Percentiles rank a stretch among this genome's conserved stretches.
Conservation (phyloP, 345 rosid genomes). For the Cardamine chenopodiifolia region DNA sequence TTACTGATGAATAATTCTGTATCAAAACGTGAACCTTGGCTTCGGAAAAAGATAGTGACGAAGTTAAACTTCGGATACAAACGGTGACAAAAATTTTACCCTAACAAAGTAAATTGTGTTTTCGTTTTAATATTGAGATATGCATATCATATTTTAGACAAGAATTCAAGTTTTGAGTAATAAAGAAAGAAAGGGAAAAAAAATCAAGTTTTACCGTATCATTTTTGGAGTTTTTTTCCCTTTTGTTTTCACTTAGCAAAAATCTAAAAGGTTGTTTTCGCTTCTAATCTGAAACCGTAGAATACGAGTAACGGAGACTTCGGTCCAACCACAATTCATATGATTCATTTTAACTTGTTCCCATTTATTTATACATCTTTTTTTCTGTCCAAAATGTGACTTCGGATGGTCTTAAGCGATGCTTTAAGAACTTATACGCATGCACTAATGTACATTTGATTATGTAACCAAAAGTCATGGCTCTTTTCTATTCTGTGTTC, state of each 20-base stretch:
- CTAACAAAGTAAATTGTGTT: background rate
- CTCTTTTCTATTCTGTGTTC: background rate
- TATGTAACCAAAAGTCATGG: background rate
- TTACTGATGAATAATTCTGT: too few species aligned
- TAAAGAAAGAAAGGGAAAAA: background rate
- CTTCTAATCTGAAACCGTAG: conserved; percentile 26
- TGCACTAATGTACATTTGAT: conserved; percentile 14
- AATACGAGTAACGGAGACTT: conserved; percentile 29
- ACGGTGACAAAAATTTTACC: background rate
- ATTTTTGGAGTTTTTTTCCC: background rate
- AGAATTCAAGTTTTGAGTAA: background rate
- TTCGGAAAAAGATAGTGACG: background rate
- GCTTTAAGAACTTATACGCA: conserved; percentile 14
- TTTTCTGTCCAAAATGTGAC: background rate
- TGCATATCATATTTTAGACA: background rate
- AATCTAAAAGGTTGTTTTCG: conserved; percentile 11
- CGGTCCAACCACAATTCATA: background rate
- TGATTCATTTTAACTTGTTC: background rate
- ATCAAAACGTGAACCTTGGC: background rate
- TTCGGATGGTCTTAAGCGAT: background rate
- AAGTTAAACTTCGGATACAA: background rate
- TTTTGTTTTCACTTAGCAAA: conserved; percentile 9
- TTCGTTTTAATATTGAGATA: background rate
- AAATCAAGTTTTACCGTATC: background rate
- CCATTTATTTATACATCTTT: background rate